Conservation (phyloP, 345 rosid genomes). For the Citrus hindsii region DNA sequence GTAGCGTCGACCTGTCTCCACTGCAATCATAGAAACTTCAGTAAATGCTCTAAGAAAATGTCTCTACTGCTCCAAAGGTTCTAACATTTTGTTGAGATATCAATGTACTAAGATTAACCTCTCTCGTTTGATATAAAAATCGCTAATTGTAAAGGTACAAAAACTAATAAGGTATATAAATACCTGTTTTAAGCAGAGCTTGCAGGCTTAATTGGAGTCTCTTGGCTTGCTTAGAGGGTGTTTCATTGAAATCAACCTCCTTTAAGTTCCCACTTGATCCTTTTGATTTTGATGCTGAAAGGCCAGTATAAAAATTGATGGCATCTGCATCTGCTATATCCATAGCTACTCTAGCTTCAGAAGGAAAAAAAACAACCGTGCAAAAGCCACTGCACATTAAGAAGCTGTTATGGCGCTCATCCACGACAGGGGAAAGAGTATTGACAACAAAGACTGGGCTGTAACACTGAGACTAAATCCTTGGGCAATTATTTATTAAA, state of each 20-base stretch:
- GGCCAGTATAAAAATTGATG: constrained; percentile 9
- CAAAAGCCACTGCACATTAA: constrained; percentile 35
- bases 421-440: not conserved
- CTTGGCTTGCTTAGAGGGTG: not conserved
- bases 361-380: constrained; percentile 35
- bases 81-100: too few relatives aligned
- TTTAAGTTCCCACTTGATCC: constrained; percentile 12
- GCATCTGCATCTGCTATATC: constrained; percentile 34
- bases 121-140: too few relatives aligned
- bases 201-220: too few relatives aligned
- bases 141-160: too few relatives aligned
- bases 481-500: not conserved
- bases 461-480: not conserved
- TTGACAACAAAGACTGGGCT: not conserved
- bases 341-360: constrained; percentile 47
- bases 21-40: too few relatives aligned
- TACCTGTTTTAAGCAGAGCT: too few relatives aligned
- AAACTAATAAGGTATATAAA: too few relatives aligned
- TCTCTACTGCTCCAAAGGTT: too few relatives aligned
- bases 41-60: too few relatives aligned
- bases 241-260: constrained; percentile 33
- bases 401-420: not conserved
- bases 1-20: too few relatives aligned
- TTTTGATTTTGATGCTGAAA: constrained; percentile 8
- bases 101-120: too few relatives aligned